These are phyloP conservation scores for Solanum chmielewskii DNA, from an alignment of 257 asterid species.

Conservation along the genomic window DNA sequence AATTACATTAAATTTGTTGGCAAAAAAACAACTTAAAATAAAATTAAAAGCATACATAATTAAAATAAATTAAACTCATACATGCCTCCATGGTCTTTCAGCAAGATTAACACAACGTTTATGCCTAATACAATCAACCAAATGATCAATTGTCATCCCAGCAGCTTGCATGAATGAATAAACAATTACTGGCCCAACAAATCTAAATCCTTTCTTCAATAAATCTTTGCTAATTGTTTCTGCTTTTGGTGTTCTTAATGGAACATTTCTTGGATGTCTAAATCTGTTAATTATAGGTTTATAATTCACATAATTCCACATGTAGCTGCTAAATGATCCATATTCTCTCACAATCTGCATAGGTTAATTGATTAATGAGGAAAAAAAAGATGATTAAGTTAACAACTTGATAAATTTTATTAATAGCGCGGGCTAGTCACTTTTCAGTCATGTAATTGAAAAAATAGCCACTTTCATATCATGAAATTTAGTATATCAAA, in stretches of 20 bases:
- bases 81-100: conserved; percentile 96
- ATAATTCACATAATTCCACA: conserved; percentile 72
- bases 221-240: conserved; percentile 82
- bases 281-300: conserved; percentile 73
- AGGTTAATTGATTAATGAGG: not conserved
- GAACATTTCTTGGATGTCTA: conserved; percentile 63
- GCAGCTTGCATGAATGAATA: conserved; percentile 88
- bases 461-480: not conserved
- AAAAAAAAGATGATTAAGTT: not conserved
- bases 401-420: not conserved
- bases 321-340: conserved; percentile 75
- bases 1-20: not conserved
- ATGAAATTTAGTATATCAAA: not conserved
- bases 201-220: conserved; percentile 64
- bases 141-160: conserved; percentile 81
- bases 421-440: not conserved
- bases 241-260: conserved; percentile 76
- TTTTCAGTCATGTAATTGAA: not conserved
- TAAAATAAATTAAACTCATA: conserved; percentile 11
- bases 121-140: conserved; percentile 65
- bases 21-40: not conserved
- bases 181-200: conserved; percentile 85
- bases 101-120: conserved; percentile 65
- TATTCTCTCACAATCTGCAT: conserved; percentile 53
- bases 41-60: not conserved